Base-by-base conservation (phyloP, 1,139 yeast species). In the Eremothecium coryli region DNA sequence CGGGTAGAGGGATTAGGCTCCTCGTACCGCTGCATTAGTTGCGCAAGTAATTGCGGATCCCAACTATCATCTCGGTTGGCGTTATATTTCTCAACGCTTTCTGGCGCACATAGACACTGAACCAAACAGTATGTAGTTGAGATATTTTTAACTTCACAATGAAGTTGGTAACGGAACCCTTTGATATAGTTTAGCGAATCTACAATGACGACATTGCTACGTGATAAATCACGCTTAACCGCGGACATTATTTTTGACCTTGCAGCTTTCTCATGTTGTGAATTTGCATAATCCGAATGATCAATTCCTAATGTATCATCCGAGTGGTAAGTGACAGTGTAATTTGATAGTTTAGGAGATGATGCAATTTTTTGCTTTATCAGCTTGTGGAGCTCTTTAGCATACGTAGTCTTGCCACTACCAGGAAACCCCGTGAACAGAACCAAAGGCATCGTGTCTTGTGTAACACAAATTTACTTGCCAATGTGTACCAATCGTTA, bases 151-250 rank as follows among this genome's bases (percentile, higher is more conserved):
- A 95, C 90, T 55, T 90, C 98, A 58, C 97, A 86, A 57, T 76
- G 86, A 37, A 90, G 65, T 58, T 90, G 99, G 58, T 93, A 90
- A 40, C 98, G 66, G 54, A 86, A 86, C 0, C 99, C 99, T 54
- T 90, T 93, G 52, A 93, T 93, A 54, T 93, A 93, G 16, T 86
- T 79, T 52, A 86, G 64, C 2, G 93, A 73, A 58, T 90, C 98
- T 38, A 90, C 66, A 14, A 90, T 75, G 2, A 90, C 96, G 30
- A 90, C 69, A 20, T 73, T 78, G 18, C 70, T 66, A 30, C 78
- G 68, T 3, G 81, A 66, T 6, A 93, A 61, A 43, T 81, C 85
- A 45, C 96, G 67, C 50, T 85, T 85, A 10, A 90, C 93, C 0
- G 94, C 94, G 0, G 94, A 74, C 62, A 86, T 78, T 49, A 88